Evolutionary conservation across 1,139 yeast species (phyloP).

Genomic region (Geotrichum klebahnii): DNA sequence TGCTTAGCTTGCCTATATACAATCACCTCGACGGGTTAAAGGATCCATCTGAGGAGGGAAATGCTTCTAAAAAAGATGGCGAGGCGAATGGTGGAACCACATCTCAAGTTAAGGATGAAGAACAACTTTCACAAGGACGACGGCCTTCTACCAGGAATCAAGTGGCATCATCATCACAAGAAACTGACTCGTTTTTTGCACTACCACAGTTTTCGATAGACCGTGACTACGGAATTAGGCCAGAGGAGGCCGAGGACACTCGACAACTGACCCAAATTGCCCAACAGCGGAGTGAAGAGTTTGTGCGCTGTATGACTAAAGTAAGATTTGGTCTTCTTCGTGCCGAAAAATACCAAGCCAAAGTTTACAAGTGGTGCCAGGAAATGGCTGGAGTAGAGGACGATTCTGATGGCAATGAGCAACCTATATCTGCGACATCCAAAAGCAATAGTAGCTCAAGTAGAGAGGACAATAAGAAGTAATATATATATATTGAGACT

Average conservation of each 20-base stretch:
- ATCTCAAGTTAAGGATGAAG: constrained; percentile 8
- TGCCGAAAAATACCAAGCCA: constrained; percentile 68
- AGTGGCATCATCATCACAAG: constrained; percentile 24
- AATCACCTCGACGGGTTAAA: constrained; percentile 51
- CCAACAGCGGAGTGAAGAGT: constrained; percentile 85
- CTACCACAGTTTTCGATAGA: constrained; percentile 52
- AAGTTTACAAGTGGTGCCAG: constrained; percentile 73
- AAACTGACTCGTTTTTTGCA: constrained; percentile 61
- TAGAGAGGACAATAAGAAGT: neutral
- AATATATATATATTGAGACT: no score
- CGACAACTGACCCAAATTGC: constrained; percentile 67
- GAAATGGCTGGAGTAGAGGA: constrained; percentile 69
- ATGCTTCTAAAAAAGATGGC: constrained; percentile 32
- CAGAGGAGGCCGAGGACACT: constrained; percentile 58
- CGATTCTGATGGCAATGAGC: constrained; percentile 20
- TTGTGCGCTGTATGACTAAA: constrained; percentile 66
- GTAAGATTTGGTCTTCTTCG: constrained; percentile 71
- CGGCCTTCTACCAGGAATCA: constrained; percentile 4
- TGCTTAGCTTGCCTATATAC: constrained; percentile 62
- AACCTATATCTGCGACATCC: neutral
- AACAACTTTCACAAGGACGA: constrained; percentile 8
- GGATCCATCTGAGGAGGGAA: constrained; percentile 14
- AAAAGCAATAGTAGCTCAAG: neutral
- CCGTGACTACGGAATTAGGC: constrained; percentile 44
- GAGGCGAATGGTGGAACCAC: neutral